Base-by-base conservation (phyloP, 257 asterid genomes). In the Henckelia pumila region DNA sequence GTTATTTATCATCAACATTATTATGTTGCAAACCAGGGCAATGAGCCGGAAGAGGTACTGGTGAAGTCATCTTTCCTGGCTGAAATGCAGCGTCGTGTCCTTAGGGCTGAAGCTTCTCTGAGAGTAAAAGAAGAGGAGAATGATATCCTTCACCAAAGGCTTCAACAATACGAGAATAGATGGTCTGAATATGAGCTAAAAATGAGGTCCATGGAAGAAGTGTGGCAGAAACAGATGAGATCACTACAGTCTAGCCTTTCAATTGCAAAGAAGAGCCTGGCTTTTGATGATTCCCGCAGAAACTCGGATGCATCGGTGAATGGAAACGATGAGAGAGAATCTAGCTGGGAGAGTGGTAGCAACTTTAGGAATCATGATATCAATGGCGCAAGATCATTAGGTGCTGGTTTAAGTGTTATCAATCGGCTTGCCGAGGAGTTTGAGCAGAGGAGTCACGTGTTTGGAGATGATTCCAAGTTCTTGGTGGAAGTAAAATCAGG, bases 181-280 rank as follows among this genome's bases (percentile, higher is more conserved):
- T 94, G 99, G 99, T 91, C 96, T 2, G 97, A 91, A 76, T 91
- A 94, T 25, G 99, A 94, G 82, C 77, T 77, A 62, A 94, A 91
- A 78, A 94, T 94, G 99, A 91, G 83, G 76, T 91, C 97, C 35
- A 94, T 91, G 99, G 99, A 94, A 84, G 96, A 94, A 75, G 89
- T 88, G 49, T 94, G 99, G 99, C 99, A 94, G 64, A 94, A 91
- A 52, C 99, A 94, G 74, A 94, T 94, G 99, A 78, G 96, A 72
- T 91, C 99, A 0, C 83, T 94, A 19, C 99, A 94, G 81, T 94
- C 99, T 16, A 94, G 96, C 85, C 96, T 94, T 35, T 88, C 96
- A 64, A 87, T 85, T 35, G 96, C 96, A 6, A 91, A 82, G 84
- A 91, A 82, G 78, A 94, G 96, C 85, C 84, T 91, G 1, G 82